Evolutionary conservation across 2,329 filamentous ascomycete species (phyloP), one percentile per base, ranked within the genome.

Genomic region (Fusarium coffeatum): DNA sequence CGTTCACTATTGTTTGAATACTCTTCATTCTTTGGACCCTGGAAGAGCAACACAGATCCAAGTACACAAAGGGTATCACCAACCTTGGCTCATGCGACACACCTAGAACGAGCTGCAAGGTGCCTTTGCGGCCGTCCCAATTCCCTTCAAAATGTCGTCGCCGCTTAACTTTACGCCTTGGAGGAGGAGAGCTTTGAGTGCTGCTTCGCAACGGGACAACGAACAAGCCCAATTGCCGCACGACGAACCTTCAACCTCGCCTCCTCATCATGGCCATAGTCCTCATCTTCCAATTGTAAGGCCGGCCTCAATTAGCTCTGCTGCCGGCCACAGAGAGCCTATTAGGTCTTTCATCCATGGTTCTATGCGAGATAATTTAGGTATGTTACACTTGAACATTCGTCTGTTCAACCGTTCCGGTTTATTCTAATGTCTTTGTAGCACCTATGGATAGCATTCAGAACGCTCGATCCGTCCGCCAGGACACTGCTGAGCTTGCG

Each of bases 401-500:
- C 18, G 12, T 51, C 41, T 37, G 22, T 18, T 27, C 10, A 47
- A 30, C 43, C 28, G 60, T 40, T 23, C 43, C 53, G 30, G 32
- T 13, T 59, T 27, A 62, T 59, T 49, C 37, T 50, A 27, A 41
- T 32, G 5, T 40, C 23, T 41, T 23, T 30, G 43, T 69, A 88
- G 85, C 82, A 41, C 85, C 86, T 20, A 77, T 88, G 80, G 92
- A 95, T 76, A 91, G 88, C 72, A 87, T 89, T 20, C 88, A 93
- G 73, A 92, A 93, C 79, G 92, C 93, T 34, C 89, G 90, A 63
- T 92, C 90, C 70, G 91, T 97, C 42, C 91, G 94, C 69, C 91
- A 96, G 80, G 91, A 96, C 77, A 97, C 94, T 4, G 93, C 93
- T 54, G 93, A 97, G 80, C 85, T 97, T 59, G 94, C 94, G 45